Conservation (phyloP, 768 basidiomycete species). For the Dioszegia hungarica region DNA sequence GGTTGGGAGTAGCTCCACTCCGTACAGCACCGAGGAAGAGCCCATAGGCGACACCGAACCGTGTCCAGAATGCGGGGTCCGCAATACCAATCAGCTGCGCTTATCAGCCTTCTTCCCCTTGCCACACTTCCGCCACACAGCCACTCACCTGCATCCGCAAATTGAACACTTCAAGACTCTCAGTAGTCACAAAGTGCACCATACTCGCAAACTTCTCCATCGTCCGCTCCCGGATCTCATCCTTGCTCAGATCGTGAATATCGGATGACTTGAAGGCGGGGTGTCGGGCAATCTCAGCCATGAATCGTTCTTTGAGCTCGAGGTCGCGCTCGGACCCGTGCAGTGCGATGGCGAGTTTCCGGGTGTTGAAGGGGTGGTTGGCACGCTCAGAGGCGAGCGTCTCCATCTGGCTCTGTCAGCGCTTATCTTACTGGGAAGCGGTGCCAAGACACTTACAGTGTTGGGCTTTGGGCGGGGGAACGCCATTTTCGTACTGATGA, state of each 20-base stretch:
- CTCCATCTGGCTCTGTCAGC: slow-evolving; percentile 34
- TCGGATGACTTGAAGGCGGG: slow-evolving; percentile 51
- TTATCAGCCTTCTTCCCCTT: background rate
- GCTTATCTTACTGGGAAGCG: background rate
- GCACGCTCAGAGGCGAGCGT: slow-evolving; percentile 46
- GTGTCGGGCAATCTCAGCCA: slow-evolving; percentile 50
- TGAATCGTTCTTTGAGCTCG: slow-evolving; percentile 47
- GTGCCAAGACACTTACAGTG: slow-evolving; percentile 27
- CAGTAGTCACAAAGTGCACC: slow-evolving; percentile 51
- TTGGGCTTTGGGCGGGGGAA: slow-evolving; percentile 44
- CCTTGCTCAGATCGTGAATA: slow-evolving; percentile 50
- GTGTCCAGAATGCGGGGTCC: slow-evolving; percentile 52
- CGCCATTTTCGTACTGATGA: slow-evolving; percentile 23
- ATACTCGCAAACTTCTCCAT: slow-evolving; percentile 51
- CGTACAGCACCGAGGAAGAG: slow-evolving; percentile 51
- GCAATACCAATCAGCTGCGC: slow-evolving; percentile 44
- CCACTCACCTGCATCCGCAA: slow-evolving; percentile 51
- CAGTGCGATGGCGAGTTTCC: slow-evolving; percentile 45
- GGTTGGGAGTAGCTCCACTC: slow-evolving; percentile 50
- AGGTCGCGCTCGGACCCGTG: slow-evolving; percentile 48
- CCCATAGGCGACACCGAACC: slow-evolving; percentile 50
- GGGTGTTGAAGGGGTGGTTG: slow-evolving; percentile 44
- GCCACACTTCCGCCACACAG: background rate
- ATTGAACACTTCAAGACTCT: slow-evolving; percentile 49
- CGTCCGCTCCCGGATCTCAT: slow-evolving; percentile 49